A percentile compares a stretch with the other conserved stretches of the same genome.
Evolutionary conservation across 495 filamentous ascomycete species (phyloP).

Genomic region (Niebla homalea): DNA sequence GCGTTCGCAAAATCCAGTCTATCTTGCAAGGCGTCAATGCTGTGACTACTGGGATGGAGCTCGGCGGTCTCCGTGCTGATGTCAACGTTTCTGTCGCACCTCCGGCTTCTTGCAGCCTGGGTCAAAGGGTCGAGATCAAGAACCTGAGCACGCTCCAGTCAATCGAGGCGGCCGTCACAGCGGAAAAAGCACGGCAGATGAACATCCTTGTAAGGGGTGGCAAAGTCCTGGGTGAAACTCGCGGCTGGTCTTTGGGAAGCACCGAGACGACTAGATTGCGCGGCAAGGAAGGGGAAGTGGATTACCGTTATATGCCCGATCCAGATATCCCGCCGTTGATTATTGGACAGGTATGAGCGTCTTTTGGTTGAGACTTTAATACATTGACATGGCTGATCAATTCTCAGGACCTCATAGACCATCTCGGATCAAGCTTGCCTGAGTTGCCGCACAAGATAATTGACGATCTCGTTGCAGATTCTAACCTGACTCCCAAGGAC

Average conservation of each 20-base stretch:
- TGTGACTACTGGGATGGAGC: constrained; percentile 80
- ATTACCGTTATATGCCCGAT: constrained; percentile 98
- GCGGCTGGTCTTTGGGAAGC: constrained; percentile 77
- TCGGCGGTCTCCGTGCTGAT: constrained; percentile 81
- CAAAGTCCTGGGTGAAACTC: constrained; percentile 70
- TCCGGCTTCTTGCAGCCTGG: constrained; percentile 43
- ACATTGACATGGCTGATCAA: background rate
- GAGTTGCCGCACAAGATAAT: constrained; percentile 57
- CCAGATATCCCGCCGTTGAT: constrained; percentile 74
- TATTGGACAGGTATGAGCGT: constrained; percentile 39
- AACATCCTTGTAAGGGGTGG: constrained; percentile 65
- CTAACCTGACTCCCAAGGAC: constrained; percentile 67
- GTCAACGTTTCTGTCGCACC: constrained; percentile 79
- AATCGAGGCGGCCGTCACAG: constrained; percentile 83
- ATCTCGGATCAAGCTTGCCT: constrained; percentile 48
- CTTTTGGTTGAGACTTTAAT: background rate
- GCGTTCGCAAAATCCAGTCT: constrained; percentile 78
- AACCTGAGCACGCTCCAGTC: constrained; percentile 91
- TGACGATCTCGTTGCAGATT: constrained; percentile 39
- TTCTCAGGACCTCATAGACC: constrained; percentile 44
- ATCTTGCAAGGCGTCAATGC: constrained; percentile 70
- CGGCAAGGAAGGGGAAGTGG: constrained; percentile 92
- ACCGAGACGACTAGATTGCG: constrained; percentile 63
- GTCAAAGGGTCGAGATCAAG: constrained; percentile 93
- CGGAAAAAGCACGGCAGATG: constrained; percentile 84